A percentile compares a stretch with the other conserved stretches of the same genome.
Evolutionary conservation across 179 eudicot genomes (phyloP).

Genomic region (Carnegiea gigantea): DNA sequence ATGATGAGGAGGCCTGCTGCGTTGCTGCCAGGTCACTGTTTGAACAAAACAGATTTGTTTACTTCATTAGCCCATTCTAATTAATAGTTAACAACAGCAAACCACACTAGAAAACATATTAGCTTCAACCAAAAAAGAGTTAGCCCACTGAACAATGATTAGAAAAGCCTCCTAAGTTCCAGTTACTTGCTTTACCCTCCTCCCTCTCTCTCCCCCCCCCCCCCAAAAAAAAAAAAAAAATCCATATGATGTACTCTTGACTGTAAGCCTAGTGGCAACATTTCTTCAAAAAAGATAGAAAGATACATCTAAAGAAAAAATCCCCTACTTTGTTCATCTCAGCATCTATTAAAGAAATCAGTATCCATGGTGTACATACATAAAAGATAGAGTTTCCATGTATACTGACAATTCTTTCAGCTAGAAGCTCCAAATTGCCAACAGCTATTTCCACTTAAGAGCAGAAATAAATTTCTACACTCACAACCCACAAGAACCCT

Average conservation of each 20-base stretch:
- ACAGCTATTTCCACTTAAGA: background rate
- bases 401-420: background rate
- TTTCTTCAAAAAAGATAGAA: no score
- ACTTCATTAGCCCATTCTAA: background rate
- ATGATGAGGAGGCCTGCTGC: constrained; percentile 50
- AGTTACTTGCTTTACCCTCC: no score
- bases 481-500: background rate
- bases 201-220: no score
- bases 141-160: no score
- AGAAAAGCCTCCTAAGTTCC: no score
- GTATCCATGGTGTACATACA: background rate
- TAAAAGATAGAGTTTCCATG: background rate
- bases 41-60: constrained; percentile 3
- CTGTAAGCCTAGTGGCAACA: no score
- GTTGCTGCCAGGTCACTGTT: constrained; percentile 44
- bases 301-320: no score
- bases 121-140: no score
- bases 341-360: background rate
- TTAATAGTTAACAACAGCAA: no score
- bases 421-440: background rate
- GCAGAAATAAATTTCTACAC: background rate
- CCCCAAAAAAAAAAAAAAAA: no score
- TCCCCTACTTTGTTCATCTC: background rate
- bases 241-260: no score
- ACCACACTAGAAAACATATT: no score